phyloP scores from a whole-genome alignment of 2,329 filamentous ascomycete species.

The Aspergillus ustus region DNA sequence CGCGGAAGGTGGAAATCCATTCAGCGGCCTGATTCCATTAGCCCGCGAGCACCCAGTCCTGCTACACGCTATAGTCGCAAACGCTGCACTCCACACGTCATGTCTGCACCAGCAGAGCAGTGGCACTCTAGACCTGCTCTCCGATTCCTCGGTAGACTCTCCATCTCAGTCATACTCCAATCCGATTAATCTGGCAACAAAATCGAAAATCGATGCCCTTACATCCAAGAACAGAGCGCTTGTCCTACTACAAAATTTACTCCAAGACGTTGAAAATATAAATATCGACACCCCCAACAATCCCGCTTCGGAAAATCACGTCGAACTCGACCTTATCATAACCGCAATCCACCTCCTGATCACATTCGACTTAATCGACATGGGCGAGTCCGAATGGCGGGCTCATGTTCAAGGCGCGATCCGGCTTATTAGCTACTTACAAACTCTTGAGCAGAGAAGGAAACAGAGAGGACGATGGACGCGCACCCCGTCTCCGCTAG shows the following conservation, averaged over 20 bases:
- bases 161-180: not conserved
- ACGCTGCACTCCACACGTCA: constrained; percentile 10
- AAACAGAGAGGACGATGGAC: too few relatives aligned
- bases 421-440: constrained; percentile 1
- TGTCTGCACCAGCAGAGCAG: not conserved
- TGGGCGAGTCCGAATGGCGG: constrained; percentile 5
- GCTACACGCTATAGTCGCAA: constrained; percentile 6
- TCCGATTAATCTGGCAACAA: too few relatives aligned
- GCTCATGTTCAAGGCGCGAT: constrained; percentile 11
- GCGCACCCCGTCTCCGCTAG: not conserved
- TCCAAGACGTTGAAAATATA: too few relatives aligned
- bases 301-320: not conserved
- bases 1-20: not conserved
- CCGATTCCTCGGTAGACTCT: not conserved
- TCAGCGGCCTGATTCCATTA: not conserved
- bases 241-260: not conserved
- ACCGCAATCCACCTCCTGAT: constrained; percentile 13
- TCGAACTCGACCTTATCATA: constrained; percentile 5
- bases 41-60: not conserved
- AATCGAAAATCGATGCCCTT: constrained; percentile 1
- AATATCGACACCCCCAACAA: too few relatives aligned
- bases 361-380: constrained; percentile 9
- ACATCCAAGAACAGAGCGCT: constrained; percentile 6
- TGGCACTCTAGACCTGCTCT: not conserved
- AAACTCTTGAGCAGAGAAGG: not conserved